phyloP scores from a whole-genome alignment of 1,284 basidiomycete species.

The Anthracocystis walkeri region DNA sequence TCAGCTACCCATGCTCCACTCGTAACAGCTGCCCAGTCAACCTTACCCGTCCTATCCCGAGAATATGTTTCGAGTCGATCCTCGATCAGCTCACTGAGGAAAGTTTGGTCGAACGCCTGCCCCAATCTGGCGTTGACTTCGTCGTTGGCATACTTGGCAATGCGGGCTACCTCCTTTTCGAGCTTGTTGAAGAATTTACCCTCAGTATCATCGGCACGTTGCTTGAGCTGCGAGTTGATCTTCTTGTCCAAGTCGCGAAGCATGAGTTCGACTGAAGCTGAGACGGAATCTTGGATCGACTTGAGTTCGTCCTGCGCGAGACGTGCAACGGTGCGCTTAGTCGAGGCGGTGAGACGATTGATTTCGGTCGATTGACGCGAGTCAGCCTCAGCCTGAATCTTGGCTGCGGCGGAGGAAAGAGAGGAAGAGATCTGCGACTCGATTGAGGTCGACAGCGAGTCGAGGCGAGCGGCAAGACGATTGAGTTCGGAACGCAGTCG shows the following conservation, averaged over 20 bases:
- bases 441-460: slow-evolving; percentile 32
- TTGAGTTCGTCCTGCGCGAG: slow-evolving; percentile 43
- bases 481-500: slow-evolving; percentile 32
- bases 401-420: slow-evolving; percentile 23
- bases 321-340: slow-evolving; percentile 38
- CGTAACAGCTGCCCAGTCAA: slow-evolving; percentile 38
- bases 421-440: slow-evolving; percentile 33
- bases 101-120: slow-evolving; percentile 45
- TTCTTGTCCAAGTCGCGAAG: slow-evolving; percentile 42
- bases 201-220: slow-evolving; percentile 46
- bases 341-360: slow-evolving; percentile 24
- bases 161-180: slow-evolving; percentile 29
- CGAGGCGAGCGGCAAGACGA: slow-evolving; percentile 26
- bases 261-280: slow-evolving; percentile 39
- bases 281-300: slow-evolving; percentile 38
- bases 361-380: slow-evolving; percentile 34
- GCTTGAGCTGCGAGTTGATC: slow-evolving; percentile 33
- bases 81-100: slow-evolving; percentile 31
- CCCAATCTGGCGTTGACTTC: slow-evolving; percentile 36
- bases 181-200: slow-evolving; percentile 30
- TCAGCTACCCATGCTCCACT: slow-evolving; percentile 35
- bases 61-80: slow-evolving; percentile 32
- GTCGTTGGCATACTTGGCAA: slow-evolving; percentile 43
- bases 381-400: slow-evolving; percentile 30
- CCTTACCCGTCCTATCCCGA: slow-evolving; percentile 30